Evolutionary conservation across 768 basidiomycete genomes (phyloP), one percentile per base, ranked within the genome.

Genomic region (Chalciporus sphaerocephalus): DNA sequence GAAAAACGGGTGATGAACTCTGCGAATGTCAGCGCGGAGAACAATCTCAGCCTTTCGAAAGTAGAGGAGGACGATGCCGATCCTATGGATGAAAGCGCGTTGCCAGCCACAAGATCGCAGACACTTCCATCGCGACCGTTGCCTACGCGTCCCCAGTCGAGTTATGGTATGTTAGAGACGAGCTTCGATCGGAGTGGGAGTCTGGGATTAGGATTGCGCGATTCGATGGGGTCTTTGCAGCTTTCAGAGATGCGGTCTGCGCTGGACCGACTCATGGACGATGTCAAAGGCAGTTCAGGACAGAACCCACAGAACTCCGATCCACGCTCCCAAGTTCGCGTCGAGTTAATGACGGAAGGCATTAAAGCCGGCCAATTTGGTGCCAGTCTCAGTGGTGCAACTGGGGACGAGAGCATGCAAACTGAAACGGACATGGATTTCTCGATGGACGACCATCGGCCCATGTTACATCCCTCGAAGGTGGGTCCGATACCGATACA

Each of bases 181-280:
- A 66, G 53, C 33, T 45, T 64, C 15, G 57, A 62, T 21, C 38
- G 58, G 4, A 53, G 54, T n/a, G 58, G 57, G 15, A 42, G 58
- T 16, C 44, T 57, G 22, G 48, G 63, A 24, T 44, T 56, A 28
- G 50, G 53, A 41, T 37, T 61, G 34, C 58, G 68, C 52, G 54
- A 72, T 67, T 75, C 72, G 12, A 60, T 75, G 58, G 72, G 73
- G 6, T 71, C 75, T 36, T 71, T 80, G 21, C 75, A 80, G 53
- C 79, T 83, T 21, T 75, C 78, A 51, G 85, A 85, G 38, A 85
- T 85, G 77, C 78, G 79, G 48, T 83, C 81, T 49, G 85, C 85
- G 6, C 70, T 87, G 23, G 85, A 87, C 57, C 69, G 82, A 35
- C 69, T 87, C 23, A 83, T 87, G 79, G 81, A 85, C 50, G 80